Percentiles rank a stretch among this genome's conserved stretches.
These are phyloP conservation scores for Aspergillus ruber DNA, from an alignment of 2,329 filamentous ascomycete genomes.

Conservation along the genomic window DNA sequence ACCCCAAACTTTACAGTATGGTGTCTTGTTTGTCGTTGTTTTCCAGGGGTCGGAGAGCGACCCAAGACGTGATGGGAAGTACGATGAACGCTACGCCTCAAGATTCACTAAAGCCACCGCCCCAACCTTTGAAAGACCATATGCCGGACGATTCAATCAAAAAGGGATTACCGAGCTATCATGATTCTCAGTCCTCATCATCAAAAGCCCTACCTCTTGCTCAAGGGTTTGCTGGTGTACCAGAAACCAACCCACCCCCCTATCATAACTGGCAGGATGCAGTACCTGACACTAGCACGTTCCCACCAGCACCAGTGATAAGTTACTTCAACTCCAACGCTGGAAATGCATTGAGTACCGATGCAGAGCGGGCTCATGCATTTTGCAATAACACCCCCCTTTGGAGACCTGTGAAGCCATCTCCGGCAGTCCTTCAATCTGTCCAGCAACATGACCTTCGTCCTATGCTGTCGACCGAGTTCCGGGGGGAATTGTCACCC, in stretches of 20 bases:
- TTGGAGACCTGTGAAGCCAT: conserved; percentile 43
- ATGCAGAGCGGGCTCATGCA: conserved; percentile 50
- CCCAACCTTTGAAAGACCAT: not conserved
- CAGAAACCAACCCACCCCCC: conserved; percentile 41
- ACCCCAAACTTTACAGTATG: not conserved
- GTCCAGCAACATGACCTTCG: conserved; percentile 41
- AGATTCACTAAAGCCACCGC: not conserved
- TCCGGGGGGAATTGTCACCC: conserved; percentile 32
- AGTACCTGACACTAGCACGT: conserved; percentile 53
- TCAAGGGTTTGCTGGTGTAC: not conserved
- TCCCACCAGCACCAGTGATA: conserved; percentile 55
- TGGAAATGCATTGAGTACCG: conserved; percentile 50
- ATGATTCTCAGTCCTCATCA: not conserved
- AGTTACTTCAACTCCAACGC: conserved; percentile 49
- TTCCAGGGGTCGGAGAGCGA: not conserved
- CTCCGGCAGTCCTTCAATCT: conserved; percentile 34
- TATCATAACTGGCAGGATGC: conserved; percentile 57
- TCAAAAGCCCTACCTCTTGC: not conserved
- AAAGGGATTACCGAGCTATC: not conserved
- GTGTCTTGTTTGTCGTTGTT: not conserved
- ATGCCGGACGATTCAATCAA: not conserved
- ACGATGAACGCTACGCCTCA: not conserved
- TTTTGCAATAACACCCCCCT: conserved; percentile 51
- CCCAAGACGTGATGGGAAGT: not conserved
- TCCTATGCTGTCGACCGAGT: conserved; percentile 39